These are phyloP conservation scores for Russula sp. DNA, from an alignment of 768 basidiomycete genomes.

Conservation along the genomic window DNA sequence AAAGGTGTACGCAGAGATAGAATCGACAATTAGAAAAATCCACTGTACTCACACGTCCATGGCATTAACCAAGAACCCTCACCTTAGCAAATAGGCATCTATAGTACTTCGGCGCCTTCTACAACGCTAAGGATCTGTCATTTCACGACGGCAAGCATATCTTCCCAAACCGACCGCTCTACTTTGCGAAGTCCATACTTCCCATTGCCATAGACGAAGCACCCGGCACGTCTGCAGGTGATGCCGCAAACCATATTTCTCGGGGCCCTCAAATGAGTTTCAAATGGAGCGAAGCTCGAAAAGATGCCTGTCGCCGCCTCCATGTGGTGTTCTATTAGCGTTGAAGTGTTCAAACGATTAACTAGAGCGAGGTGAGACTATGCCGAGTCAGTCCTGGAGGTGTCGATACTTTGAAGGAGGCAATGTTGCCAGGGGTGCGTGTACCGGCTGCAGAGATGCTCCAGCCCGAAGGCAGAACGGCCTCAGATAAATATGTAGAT, in stretches of 20 bases:
- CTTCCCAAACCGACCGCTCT: constrained; percentile 77
- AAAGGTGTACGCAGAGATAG: not conserved
- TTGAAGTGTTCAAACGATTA: too few species aligned
- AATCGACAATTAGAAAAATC: not conserved
- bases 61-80: constrained; percentile 24
- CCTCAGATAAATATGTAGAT: too few species aligned
- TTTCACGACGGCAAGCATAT: constrained; percentile 93
- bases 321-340: constrained; percentile 1
- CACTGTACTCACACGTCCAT: not conserved
- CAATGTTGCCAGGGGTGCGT: too few species aligned
- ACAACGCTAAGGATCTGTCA: constrained; percentile 93
- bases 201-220: constrained; percentile 29
- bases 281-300: not conserved
- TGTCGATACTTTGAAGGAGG: too few species aligned
- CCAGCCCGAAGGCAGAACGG: too few species aligned
- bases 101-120: constrained; percentile 80
- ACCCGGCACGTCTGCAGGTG: constrained; percentile 47
- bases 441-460: too few species aligned
- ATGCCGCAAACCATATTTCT: constrained; percentile 95
- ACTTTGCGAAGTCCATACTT: constrained; percentile 73
- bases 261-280: constrained; percentile 81
- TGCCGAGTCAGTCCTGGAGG: too few species aligned
- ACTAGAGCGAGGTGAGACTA: too few species aligned
- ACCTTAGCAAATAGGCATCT: constrained; percentile 97
- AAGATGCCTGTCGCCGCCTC: not conserved